These are phyloP conservation scores for Cercospora sesami DNA, from an alignment of 2,329 filamentous ascomycete genomes.

Conservation along the genomic window DNA sequence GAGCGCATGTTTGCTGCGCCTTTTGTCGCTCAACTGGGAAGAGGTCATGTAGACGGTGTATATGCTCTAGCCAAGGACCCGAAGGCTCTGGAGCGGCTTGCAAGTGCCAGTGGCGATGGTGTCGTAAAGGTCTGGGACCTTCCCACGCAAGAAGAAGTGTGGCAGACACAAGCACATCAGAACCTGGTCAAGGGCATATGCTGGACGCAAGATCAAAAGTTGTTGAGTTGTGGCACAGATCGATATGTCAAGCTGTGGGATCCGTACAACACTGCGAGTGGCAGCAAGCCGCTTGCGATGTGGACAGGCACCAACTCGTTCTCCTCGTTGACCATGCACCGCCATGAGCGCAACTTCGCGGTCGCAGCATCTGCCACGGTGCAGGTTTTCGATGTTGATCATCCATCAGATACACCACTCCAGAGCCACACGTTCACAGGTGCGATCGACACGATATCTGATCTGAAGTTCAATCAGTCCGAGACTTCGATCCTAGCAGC, in stretches of 20 bases:
- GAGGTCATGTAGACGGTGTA: conserved; percentile 85
- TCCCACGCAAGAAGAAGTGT: conserved; percentile 69
- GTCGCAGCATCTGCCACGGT: conserved; percentile 71
- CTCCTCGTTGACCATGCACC: conserved; percentile 79
- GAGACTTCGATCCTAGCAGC: conserved; percentile 90
- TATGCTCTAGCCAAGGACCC: conserved; percentile 53
- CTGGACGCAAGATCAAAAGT: conserved; percentile 82
- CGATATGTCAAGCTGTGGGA: conserved; percentile 88
- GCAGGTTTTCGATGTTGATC: conserved; percentile 83
- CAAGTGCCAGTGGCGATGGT: conserved; percentile 86
- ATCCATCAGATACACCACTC: conserved; percentile 72
- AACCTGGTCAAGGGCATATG: conserved; percentile 89
- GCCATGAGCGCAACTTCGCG: conserved; percentile 75
- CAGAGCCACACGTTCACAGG: conserved; percentile 87
- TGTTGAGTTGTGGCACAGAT: conserved; percentile 85
- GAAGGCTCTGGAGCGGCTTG: conserved; percentile 52
- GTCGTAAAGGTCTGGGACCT: conserved; percentile 93
- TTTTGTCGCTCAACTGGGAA: conserved; percentile 82
- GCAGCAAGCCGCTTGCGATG: conserved; percentile 72
- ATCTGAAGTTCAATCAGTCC: conserved; percentile 86
- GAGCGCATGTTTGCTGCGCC: conserved; percentile 88
- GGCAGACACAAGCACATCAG: conserved; percentile 80
- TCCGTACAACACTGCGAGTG: conserved; percentile 71
- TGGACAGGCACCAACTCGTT: conserved; percentile 84
- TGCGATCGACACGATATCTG: conserved; percentile 83